A percentile compares a stretch with the other conserved stretches of the same genome.
These are phyloP conservation scores for Collybia mongolica DNA, from an alignment of 768 basidiomycete species.

Conservation along the genomic window DNA sequence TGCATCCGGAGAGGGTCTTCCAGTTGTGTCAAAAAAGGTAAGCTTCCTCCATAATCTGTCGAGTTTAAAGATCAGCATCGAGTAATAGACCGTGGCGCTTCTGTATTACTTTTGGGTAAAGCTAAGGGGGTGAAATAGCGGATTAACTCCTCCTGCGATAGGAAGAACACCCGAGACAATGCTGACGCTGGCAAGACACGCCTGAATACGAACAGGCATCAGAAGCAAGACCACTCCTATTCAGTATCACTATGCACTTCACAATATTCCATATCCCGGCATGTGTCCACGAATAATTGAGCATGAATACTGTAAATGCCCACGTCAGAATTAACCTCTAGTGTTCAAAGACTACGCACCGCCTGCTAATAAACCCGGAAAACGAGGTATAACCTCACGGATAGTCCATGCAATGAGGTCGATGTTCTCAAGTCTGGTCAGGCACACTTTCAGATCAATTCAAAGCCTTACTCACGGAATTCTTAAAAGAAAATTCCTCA, in stretches of 20 bases:
- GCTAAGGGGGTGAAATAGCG: conserved; percentile 48
- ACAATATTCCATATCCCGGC: conserved; percentile 64
- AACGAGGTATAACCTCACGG: conserved; percentile 65
- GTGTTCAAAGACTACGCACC: conserved; percentile 34
- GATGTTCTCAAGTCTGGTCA: conserved; percentile 40
- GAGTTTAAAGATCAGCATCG: conserved; percentile 7
- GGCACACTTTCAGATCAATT: conserved; percentile 2
- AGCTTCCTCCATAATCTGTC: conserved; percentile 66
- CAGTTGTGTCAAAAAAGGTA: conserved; percentile 50
- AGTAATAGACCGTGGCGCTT: conserved; percentile 8
- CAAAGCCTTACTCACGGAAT: conserved; percentile 41
- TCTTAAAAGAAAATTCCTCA: conserved; percentile 51
- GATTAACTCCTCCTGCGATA: conserved; percentile 52
- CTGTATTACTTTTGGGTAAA: conserved; percentile 56
- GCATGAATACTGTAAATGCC: conserved; percentile 52
- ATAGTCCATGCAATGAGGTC: conserved; percentile 65
- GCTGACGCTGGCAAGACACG: conserved; percentile 60
- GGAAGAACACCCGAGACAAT: conserved; percentile 66
- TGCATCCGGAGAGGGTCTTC: conserved; percentile 45
- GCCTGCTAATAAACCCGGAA: conserved; percentile 75
- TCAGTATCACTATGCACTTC: conserved; percentile 49
- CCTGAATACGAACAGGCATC: conserved; percentile 31
- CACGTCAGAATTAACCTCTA: conserved; percentile 6
- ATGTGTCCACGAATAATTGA: conserved; percentile 77
- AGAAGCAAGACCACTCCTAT: conserved; percentile 1